Evolutionary conservation across 129 eudicot species (phyloP), one percentile per base, ranked within the genome.

Genomic region (Dittrichia graveolens): DNA sequence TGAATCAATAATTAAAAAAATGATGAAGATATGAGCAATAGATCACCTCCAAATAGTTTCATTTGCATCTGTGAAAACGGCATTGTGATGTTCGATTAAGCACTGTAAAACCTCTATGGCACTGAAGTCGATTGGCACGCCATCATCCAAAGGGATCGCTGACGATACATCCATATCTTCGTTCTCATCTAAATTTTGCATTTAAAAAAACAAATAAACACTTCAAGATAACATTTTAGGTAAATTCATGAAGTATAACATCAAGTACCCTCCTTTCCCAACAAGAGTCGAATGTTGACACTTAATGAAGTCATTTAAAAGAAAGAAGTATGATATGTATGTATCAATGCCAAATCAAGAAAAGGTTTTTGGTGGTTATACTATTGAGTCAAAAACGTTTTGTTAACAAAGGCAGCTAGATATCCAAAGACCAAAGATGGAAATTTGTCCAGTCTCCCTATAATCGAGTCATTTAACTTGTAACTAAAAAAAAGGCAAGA

Each of bases 1-100:
- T 55, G 73, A 68, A 64, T 53, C 49, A 13, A 38, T 45, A 50
- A 24, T 3, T 12, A 46, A 34, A 58, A 53, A 5, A 62, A 78
- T 31, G 14, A 8, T 5, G 43, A 48, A 39, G 14, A 63, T 65
- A 41, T 5, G 52, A 18, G 71, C 59, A 8, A 38, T 8, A 46
- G 54, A 34, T 84, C 83, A 89, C 82, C 91, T 87, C 98, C 98
- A 90, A 61, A 88, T 86, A 61, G 98, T 88, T 73, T 85, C 96
- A 50, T 88, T 86, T 59, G 98, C 96, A 79, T 94, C 97, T 3
- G 93, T 90, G 88, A 90, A 94, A 72, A 90, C 85, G 18, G 95
- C 86, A 80, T 86, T 94, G 76, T 94, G 98, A 72, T 94, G 98
- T 62, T 90, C 91, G 14, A 90, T 88, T 57, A 94, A 81, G 81